These are phyloP conservation scores for Coemansia sp. DNA, from an alignment of 192 early-diverging fungal genomes.

Conservation along the genomic window DNA sequence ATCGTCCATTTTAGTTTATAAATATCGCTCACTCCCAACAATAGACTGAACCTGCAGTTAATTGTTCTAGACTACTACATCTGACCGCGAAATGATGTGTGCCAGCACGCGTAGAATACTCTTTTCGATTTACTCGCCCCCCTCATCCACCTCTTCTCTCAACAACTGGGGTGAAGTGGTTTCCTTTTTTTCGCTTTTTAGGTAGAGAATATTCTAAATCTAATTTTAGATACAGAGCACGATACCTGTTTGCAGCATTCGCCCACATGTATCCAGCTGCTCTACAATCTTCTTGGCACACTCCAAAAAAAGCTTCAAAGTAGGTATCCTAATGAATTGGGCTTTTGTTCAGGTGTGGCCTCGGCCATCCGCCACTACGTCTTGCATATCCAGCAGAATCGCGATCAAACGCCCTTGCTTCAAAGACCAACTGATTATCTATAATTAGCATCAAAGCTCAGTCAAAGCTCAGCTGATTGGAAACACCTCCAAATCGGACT, in stretches of 20 bases:
- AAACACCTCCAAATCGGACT: background rate
- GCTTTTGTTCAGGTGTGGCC: background rate
- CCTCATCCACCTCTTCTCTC: background rate
- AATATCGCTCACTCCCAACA: background rate
- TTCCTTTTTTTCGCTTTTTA: background rate
- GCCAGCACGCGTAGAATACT: background rate
- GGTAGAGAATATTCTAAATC: background rate
- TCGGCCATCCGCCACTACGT: background rate
- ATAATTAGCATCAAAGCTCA: background rate
- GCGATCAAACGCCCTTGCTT: background rate
- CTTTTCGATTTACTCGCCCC: background rate
- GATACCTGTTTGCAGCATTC: background rate
- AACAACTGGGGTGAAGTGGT: background rate
- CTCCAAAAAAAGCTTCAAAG: background rate
- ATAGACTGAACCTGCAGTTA: background rate
- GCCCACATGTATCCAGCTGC: background rate
- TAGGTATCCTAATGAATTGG: background rate
- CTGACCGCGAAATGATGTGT: background rate
- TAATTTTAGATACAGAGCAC: background rate
- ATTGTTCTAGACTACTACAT: background rate
- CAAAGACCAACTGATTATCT: background rate
- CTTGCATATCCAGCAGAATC: background rate
- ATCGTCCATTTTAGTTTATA: background rate
- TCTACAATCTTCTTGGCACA: background rate
- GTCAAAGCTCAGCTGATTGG: background rate